These are phyloP conservation scores for Tolypocladium amazonense DNA, from an alignment of 2,329 filamentous ascomycete genomes.

Conservation along the genomic window DNA sequence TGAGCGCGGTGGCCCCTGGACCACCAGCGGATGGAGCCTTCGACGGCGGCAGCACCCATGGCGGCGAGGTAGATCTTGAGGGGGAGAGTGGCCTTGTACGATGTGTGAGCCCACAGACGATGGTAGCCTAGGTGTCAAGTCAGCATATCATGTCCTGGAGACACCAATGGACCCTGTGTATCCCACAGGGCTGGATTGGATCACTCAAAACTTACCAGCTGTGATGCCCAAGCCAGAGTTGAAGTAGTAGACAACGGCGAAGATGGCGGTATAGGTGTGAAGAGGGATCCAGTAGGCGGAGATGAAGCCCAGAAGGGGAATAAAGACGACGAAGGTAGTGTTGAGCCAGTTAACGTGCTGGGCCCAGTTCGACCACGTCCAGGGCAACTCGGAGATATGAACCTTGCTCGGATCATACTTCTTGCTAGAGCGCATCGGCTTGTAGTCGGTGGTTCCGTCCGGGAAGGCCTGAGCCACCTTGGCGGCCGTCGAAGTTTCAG, in stretches of 20 bases:
- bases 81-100: slow-evolving; percentile 66
- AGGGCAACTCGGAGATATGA: slow-evolving; percentile 74
- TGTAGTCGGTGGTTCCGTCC: slow-evolving; percentile 46
- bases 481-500: slow-evolving; percentile 26
- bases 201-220: slow-evolving; percentile 41
- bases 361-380: slow-evolving; percentile 77
- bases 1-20: slow-evolving; percentile 77
- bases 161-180: not conserved
- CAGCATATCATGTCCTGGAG: not conserved
- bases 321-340: slow-evolving; percentile 65
- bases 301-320: slow-evolving; percentile 65
- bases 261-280: slow-evolving; percentile 59
- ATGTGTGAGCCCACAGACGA: slow-evolving; percentile 77
- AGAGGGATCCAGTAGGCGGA: slow-evolving; percentile 71
- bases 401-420: slow-evolving; percentile 55
- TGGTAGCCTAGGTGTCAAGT: slow-evolving; percentile 28
- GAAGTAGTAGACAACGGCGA: slow-evolving; percentile 71
- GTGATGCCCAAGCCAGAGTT: slow-evolving; percentile 74
- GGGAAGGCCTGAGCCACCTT: slow-evolving; percentile 30
- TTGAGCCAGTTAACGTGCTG: slow-evolving; percentile 95
- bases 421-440: slow-evolving; percentile 30
- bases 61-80: slow-evolving; percentile 75
- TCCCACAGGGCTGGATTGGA: not conserved
- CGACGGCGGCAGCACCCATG: slow-evolving; percentile 70
- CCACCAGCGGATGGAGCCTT: slow-evolving; percentile 87